Percentiles rank a stretch among this genome's conserved stretches.
Evolutionary conservation across 306 rosid genomes (phyloP).

Genomic region (Senna siamea): DNA sequence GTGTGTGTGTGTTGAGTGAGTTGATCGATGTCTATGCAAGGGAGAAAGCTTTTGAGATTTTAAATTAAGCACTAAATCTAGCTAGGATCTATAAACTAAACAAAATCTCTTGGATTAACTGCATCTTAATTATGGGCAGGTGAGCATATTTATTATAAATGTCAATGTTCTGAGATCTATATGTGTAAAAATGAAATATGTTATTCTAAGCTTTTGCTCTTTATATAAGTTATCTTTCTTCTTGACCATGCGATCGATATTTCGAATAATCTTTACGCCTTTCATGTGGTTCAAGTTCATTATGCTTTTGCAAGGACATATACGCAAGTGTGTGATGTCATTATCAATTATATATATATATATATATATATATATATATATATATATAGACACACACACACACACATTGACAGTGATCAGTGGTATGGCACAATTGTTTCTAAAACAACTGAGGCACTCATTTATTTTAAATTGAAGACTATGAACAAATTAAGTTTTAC

Average conservation of each 20-base stretch:
- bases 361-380: too few relatives aligned
- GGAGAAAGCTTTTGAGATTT: neutral
- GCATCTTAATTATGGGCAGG: slow-evolving; percentile 1
- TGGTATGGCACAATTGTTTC: too few relatives aligned
- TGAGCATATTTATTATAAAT: neutral
- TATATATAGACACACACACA: too few relatives aligned
- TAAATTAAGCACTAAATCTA: neutral
- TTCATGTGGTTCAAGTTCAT: neutral
- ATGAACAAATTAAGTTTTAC: neutral
- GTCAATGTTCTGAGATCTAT: neutral
- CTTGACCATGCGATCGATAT: neutral
- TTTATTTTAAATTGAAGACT: neutral
- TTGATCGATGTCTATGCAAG: neutral
- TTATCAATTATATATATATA: too few relatives aligned
- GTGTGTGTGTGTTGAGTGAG: neutral
- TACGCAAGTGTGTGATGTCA: too few relatives aligned
- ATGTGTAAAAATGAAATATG: neutral
- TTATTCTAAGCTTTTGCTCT: neutral
- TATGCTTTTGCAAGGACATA: neutral
- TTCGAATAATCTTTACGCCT: neutral
- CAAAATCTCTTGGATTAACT: neutral
- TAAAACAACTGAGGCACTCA: neutral
- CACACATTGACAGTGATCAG: too few relatives aligned
- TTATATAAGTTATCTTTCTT: neutral
- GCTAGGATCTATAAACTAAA: neutral